phyloP scores from a whole-genome alignment of 2,329 filamentous ascomycete species.

The Aureobasidium sp. region DNA sequence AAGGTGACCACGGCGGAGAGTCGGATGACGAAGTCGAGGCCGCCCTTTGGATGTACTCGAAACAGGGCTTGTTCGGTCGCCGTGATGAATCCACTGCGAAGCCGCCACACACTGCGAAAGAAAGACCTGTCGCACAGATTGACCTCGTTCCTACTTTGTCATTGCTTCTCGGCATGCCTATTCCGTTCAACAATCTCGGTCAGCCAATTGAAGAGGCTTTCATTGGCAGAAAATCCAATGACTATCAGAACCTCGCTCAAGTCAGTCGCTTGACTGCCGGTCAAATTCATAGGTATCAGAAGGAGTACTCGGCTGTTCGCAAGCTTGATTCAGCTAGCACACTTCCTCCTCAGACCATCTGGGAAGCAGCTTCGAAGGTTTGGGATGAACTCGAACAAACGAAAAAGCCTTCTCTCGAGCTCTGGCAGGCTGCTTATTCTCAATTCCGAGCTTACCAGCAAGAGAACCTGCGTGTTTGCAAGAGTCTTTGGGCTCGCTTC shows the following conservation, averaged over 20 bases:
- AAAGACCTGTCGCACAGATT: slow-evolving; percentile 71
- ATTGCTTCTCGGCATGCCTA: slow-evolving; percentile 78
- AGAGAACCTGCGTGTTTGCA: slow-evolving; percentile 70
- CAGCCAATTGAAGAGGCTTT: slow-evolving; percentile 93
- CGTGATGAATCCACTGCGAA: slow-evolving; percentile 50
- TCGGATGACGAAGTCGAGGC: slow-evolving; percentile 94
- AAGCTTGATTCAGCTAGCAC: slow-evolving; percentile 56
- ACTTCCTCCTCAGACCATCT: slow-evolving; percentile 49
- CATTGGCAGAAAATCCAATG: slow-evolving; percentile 55
- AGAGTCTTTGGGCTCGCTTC: slow-evolving; percentile 83
- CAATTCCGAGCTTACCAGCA: slow-evolving; percentile 67
- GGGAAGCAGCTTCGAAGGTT: slow-evolving; percentile 49
- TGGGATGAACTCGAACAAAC: slow-evolving; percentile 40
- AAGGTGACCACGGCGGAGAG: slow-evolving; percentile 97
- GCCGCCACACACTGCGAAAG: slow-evolving; percentile 65
- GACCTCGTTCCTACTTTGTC: slow-evolving; percentile 90
- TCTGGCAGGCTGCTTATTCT: slow-evolving; percentile 38
- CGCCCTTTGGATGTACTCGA: slow-evolving; percentile 97
- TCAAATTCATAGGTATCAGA: slow-evolving; percentile 83
- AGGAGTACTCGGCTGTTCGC: slow-evolving; percentile 67
- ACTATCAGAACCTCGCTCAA: slow-evolving; percentile 68
- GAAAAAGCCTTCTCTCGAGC: slow-evolving; percentile 27
- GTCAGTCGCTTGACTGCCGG: slow-evolving; percentile 72
- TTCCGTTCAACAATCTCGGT: slow-evolving; percentile 94
- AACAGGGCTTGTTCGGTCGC: slow-evolving; percentile 74